phyloP scores from a whole-genome alignment of 768 basidiomycete species.

The Pleurotus tuoliensis region DNA sequence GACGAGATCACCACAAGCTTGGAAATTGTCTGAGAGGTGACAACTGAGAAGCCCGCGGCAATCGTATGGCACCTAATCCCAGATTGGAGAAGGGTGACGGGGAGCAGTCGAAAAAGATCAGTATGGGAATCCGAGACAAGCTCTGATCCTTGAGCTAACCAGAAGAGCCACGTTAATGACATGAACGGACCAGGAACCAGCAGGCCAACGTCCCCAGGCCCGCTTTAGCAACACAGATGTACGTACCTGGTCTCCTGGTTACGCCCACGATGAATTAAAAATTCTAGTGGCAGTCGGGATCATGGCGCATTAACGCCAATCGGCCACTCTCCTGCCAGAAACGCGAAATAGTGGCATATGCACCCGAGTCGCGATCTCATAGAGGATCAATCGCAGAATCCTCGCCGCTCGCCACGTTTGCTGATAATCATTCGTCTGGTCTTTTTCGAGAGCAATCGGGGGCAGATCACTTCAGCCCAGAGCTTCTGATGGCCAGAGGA shows the following conservation, averaged over 20 bases:
- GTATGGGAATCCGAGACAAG: constrained; percentile 1
- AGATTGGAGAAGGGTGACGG: neutral
- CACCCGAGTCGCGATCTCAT: neutral
- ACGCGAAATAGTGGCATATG: neutral
- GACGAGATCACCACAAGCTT: neutral
- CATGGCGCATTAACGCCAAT: neutral
- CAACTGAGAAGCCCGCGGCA: constrained; percentile 6
- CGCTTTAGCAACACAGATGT: neutral
- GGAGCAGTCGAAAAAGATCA: neutral
- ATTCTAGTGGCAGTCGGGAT: neutral
- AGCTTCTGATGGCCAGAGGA: neutral
- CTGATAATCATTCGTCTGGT: constrained; percentile 1
- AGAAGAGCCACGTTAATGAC: constrained; percentile 7
- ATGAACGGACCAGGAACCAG: neutral
- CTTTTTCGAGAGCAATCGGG: neutral
- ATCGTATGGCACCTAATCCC: constrained; percentile 1
- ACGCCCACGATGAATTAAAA: neutral
- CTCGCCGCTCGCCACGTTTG: neutral
- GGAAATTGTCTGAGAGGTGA: constrained; percentile 1
- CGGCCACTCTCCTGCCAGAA: neutral
- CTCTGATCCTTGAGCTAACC: constrained; percentile 7
- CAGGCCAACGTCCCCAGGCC: neutral
- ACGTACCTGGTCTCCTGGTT: constrained; percentile 6
- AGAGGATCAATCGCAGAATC: constrained; percentile 3
- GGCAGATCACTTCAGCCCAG: neutral